A percentile compares a stretch with the other conserved stretches of the same genome.
Evolutionary conservation across 495 filamentous ascomycete species (phyloP).

Genomic region (Thermochaetoides thermophila): DNA sequence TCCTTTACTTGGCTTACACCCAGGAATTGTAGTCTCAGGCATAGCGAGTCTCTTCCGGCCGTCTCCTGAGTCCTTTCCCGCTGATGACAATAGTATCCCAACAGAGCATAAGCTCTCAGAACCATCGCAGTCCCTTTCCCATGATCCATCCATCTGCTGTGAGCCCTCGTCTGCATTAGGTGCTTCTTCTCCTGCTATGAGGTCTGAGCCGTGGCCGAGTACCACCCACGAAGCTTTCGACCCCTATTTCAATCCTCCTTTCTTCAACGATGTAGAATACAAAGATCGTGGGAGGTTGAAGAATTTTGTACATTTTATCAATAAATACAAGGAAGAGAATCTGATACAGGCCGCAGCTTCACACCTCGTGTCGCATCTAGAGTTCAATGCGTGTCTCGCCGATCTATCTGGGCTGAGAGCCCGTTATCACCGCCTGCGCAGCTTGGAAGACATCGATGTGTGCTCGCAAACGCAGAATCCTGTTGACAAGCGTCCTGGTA

Average conservation of each 20-base stretch:
- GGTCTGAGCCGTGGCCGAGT: neutral
- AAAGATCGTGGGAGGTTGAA: conserved; percentile 49
- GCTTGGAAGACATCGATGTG: conserved; percentile 52
- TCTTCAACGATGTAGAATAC: conserved; percentile 54
- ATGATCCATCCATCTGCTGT: conserved; percentile 22
- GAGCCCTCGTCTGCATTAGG: conserved; percentile 18
- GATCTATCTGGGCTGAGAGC: conserved; percentile 55
- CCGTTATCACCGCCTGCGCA: conserved; percentile 51
- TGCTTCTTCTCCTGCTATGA: conserved; percentile 12
- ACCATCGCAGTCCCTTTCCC: conserved; percentile 13
- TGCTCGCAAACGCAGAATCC: conserved; percentile 4
- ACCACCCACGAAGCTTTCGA: conserved; percentile 24
- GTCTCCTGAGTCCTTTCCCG: conserved; percentile 25
- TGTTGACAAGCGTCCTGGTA: conserved; percentile 7
- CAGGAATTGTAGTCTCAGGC: conserved; percentile 67
- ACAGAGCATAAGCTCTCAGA: neutral
- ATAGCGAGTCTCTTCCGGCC: conserved; percentile 61
- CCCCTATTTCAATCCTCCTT: conserved; percentile 58
- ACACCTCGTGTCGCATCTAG: conserved; percentile 64
- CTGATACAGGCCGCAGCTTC: conserved; percentile 52
- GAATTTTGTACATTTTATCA: conserved; percentile 60
- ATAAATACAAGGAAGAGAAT: conserved; percentile 55
- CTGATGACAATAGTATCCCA: conserved; percentile 2
- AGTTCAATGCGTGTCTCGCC: conserved; percentile 68
- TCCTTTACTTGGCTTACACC: conserved; percentile 79